phyloP scores from a whole-genome alignment of 164 flowering plant genomes.

The Tetracentron sinense region DNA sequence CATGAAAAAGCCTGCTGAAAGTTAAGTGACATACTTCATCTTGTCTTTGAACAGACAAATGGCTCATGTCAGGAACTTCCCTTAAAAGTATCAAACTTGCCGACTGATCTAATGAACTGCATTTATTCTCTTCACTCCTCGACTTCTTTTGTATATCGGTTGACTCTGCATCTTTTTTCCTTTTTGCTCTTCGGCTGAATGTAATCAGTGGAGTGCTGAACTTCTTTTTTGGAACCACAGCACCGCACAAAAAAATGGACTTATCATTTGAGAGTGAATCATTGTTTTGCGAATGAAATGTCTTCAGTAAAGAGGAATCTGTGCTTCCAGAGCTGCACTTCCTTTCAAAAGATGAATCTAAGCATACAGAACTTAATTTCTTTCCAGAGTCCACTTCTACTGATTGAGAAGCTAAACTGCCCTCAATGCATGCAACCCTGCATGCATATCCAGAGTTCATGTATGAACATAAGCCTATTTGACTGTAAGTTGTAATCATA shows the following conservation, averaged over 20 bases:
- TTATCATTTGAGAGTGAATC: slow-evolving; percentile 19
- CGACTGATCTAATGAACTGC: slow-evolving; percentile 6
- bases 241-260: not conserved
- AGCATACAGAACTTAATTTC: not conserved
- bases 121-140: not conserved
- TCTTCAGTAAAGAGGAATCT: slow-evolving; percentile 1
- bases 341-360: slow-evolving; percentile 5
- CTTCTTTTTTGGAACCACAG: slow-evolving; percentile 9
- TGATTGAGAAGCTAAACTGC: slow-evolving; percentile 11
- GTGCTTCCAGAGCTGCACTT: slow-evolving; percentile 14
- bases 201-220: slow-evolving; percentile 23
- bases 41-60: slow-evolving; percentile 6
- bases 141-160: slow-evolving; percentile 3
- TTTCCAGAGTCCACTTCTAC: slow-evolving; percentile 2
- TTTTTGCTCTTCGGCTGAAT: slow-evolving; percentile 24
- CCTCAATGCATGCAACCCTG: slow-evolving; percentile 10
- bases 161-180: slow-evolving; percentile 14
- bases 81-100: slow-evolving; percentile 1
- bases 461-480: slow-evolving; percentile 7
- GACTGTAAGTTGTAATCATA: slow-evolving; percentile 5
- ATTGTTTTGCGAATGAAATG: slow-evolving; percentile 2
- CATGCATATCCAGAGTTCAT: not conserved
- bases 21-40: slow-evolving; percentile 13
- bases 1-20: not conserved
- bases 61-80: slow-evolving; percentile 8